Conservation (phyloP, 345 rosid species). For the Sonneratia alba region DNA sequence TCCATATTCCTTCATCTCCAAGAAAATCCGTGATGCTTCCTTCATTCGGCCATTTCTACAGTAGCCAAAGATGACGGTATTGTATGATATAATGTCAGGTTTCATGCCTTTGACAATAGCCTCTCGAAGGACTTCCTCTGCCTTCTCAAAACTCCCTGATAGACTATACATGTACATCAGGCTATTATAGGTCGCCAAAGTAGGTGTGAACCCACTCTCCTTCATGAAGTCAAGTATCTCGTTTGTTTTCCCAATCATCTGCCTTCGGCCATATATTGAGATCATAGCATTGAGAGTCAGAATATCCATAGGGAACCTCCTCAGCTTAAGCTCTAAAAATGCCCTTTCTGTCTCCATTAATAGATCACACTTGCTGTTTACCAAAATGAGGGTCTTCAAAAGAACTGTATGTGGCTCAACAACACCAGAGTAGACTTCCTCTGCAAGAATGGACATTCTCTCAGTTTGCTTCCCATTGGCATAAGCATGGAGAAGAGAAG, state of each 20-base stretch:
- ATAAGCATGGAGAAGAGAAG: conserved; percentile 85
- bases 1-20: conserved; percentile 62
- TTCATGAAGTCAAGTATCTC: conserved; percentile 49
- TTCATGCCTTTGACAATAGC: conserved; percentile 56
- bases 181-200: conserved; percentile 54
- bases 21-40: conserved; percentile 69
- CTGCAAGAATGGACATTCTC: conserved; percentile 64
- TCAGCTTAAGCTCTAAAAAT: conserved; percentile 55
- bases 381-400: conserved; percentile 80
- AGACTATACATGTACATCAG: conserved; percentile 87
- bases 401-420: conserved; percentile 68
- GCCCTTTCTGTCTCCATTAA: conserved; percentile 69
- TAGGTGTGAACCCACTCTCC: too few relatives aligned
- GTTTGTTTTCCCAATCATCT: conserved; percentile 59
- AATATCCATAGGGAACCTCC: conserved; percentile 64
- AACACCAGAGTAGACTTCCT: conserved; percentile 69
- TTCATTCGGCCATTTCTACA: conserved; percentile 86
- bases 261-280: conserved; percentile 82
- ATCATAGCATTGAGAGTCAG: conserved; percentile 83
- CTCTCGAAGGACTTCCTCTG: conserved; percentile 65
- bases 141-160: conserved; percentile 52
- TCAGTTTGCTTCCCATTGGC: conserved; percentile 77
- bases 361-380: conserved; percentile 73
- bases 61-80: conserved; percentile 76
- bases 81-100: conserved; percentile 86